Evolutionary conservation across 2,329 filamentous ascomycete genomes (phyloP), one percentile per base, ranked within the genome.

Genomic region (Lachnellula hyalina): DNA sequence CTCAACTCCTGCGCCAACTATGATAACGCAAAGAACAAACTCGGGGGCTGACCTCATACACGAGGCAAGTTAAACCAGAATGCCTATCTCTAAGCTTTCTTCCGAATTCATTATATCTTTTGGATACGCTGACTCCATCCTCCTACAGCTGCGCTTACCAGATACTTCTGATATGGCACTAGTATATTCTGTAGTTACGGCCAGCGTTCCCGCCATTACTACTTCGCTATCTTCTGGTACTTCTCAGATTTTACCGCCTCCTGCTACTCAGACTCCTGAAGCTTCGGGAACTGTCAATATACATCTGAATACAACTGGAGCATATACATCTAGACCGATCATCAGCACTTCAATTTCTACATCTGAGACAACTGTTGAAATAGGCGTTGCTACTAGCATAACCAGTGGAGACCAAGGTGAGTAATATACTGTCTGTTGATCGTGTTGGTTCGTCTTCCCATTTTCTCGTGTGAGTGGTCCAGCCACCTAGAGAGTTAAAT

Each of bases 241-340:
- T 23, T 65, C 64, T 23, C 71, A 74, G 57, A 69, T 72, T 48
- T 63, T 72, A 15, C 68, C 68, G 6, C 60, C 64, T 34, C 59
- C 61, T 19, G 64, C 57, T 35, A 59, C 65, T 47, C 55, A 50
- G 35, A 63, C 59, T 45, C 68, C 68, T 9, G 65, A 70, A 47
- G 71, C 69, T 23, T 63, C 62, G 34, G 73, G 72, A 34, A 68
- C 61, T 12, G 52, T 73, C 38, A 63, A 68, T 5, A 70, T 70
- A 15, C 63, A 70, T 42, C 67, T 67, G 2, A 47, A 57, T 7
- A 52, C 71, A n/a, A 67, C 58, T 34, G 58, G 66, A 40, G 44
- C 58, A 4, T 61, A 61, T 15, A 59, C 60, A 2, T 47, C 54
- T 25, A 46, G 32, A 21, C 65, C 64, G n/a, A 25, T 65, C 0